Base-by-base conservation (phyloP, 345 rosid species). In the Sonneratia caseolaris region DNA sequence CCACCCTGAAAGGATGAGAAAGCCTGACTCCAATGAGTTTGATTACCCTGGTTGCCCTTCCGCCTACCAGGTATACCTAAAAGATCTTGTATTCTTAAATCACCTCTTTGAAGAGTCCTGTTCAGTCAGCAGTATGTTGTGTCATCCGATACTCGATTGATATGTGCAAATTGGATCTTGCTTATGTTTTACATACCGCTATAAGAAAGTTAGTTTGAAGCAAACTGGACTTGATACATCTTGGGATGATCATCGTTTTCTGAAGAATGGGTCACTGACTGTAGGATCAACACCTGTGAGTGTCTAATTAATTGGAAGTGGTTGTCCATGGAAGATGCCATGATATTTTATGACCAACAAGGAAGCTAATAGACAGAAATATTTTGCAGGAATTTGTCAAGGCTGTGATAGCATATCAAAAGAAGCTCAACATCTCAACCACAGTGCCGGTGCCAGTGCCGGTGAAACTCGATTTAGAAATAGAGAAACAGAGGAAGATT, bases 1-100 rank as follows among this genome's bases (percentile, higher is more conserved):
- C 68, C 98, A 90, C 81, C 96, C 98, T 0, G 97, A 92, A 79
- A 73, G 96, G 70, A 92, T 90, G 96, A 79, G 95, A 75, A 76
- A 64, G 22, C 76, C 85, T 0, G 85, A 81, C 62, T 65, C 84
- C 0, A 89, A 88, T 3, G 85, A 86, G 67, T 88, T 92, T 27
- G 91, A 90, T 80, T 84, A 86, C 77, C 88, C 93, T 0, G 98
- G 98, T 21, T 92, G 98, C 78, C 89, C 91, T 10, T 67, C 72
- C 45, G 91, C 93, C 74, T 92, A 92, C 76, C 90, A 86, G 93
- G 97, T 91, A 37, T 12, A n/a, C 24, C 18, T 66, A 1, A 4
- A 36, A 5, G 5, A 57, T 5, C 27, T 18, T 4, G 22, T 53
- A 11, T 4, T 53, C 11, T 57, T 22, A 0, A 22, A 9, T 57